These are phyloP conservation scores for Royoungia palumana DNA, from an alignment of 768 basidiomycete species.

Conservation along the genomic window DNA sequence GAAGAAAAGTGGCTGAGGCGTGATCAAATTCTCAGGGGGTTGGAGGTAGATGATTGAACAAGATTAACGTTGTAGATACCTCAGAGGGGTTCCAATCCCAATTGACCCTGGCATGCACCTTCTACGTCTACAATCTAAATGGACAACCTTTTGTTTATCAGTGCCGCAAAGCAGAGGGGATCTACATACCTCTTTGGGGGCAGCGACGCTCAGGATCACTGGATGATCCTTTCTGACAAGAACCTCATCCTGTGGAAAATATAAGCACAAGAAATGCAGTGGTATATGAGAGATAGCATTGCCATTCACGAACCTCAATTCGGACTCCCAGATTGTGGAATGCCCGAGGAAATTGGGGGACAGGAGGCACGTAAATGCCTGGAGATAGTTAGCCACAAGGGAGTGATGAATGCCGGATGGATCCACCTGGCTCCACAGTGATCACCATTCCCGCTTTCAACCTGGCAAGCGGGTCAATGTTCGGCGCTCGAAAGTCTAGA, in stretches of 20 bases:
- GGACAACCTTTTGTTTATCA: constrained; percentile 4
- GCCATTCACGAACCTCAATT: constrained; percentile 61
- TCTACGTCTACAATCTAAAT: constrained; percentile 69
- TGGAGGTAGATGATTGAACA: constrained; percentile 29
- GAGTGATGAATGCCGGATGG: neutral
- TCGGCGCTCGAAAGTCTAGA: neutral
- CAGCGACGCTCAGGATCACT: constrained; percentile 61
- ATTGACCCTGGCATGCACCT: constrained; percentile 69
- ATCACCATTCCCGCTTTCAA: constrained; percentile 85
- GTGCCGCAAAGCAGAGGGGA: neutral
- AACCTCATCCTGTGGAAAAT: constrained; percentile 58
- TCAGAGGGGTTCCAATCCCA: constrained; percentile 58
- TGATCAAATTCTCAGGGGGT: constrained; percentile 53
- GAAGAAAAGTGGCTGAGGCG: constrained; percentile 76
- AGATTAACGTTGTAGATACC: constrained; percentile 6
- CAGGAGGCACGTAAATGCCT: constrained; percentile 88
- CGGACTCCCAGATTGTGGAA: constrained; percentile 92
- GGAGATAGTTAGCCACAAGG: constrained; percentile 9
- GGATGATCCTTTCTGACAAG: constrained; percentile 61
- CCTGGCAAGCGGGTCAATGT: constrained; percentile 35
- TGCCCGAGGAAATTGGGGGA: constrained; percentile 71
- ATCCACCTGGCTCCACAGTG: constrained; percentile 81
- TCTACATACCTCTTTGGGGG: constrained; percentile 86
- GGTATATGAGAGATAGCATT: neutral
- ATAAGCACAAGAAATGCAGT: constrained; percentile 5